These are phyloP conservation scores for Geranium incanum DNA, from an alignment of 441 rosid species.

Conservation along the genomic window DNA sequence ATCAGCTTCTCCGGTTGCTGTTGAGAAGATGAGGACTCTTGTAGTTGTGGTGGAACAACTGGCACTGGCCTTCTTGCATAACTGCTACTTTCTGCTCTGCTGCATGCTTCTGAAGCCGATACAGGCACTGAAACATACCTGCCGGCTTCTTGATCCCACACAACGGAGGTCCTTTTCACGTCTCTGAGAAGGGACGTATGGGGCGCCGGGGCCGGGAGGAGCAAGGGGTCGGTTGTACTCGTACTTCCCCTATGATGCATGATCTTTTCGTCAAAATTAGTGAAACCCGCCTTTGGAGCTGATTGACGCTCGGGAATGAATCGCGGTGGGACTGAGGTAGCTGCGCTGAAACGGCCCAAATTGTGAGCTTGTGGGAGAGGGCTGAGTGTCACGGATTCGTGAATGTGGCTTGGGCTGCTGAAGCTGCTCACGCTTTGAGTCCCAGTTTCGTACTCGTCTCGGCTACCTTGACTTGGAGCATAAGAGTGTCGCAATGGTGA, in stretches of 20 bases:
- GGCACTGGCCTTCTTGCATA: constrained; percentile 28
- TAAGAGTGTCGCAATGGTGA: constrained; percentile 50
- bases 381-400: constrained; percentile 68
- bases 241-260: constrained; percentile 34
- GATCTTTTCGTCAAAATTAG: constrained; percentile 44
- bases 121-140: constrained; percentile 74
- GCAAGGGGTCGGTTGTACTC: constrained; percentile 42
- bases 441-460: constrained; percentile 74
- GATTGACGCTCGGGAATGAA: constrained; percentile 37
- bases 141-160: constrained; percentile 96
- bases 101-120: constrained; percentile 53
- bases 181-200: constrained; percentile 66
- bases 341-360: constrained; percentile 32
- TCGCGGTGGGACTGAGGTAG: constrained; percentile 31
- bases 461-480: constrained; percentile 76
- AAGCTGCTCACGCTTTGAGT: constrained; percentile 83
- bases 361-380: constrained; percentile 65
- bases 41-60: constrained; percentile 32
- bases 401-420: constrained; percentile 78
- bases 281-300: constrained; percentile 29
- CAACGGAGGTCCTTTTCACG: constrained; percentile 67
- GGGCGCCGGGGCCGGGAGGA: constrained; percentile 41
- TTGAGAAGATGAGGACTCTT: constrained; percentile 31
- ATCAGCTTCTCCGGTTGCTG: constrained; percentile 44
- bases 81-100: constrained; percentile 41